A percentile compares a stretch with the other conserved stretches of the same genome.
These are phyloP conservation scores for Phyllosticta paracitricarpa DNA, from an alignment of 2,329 filamentous ascomycete genomes.

Conservation along the genomic window DNA sequence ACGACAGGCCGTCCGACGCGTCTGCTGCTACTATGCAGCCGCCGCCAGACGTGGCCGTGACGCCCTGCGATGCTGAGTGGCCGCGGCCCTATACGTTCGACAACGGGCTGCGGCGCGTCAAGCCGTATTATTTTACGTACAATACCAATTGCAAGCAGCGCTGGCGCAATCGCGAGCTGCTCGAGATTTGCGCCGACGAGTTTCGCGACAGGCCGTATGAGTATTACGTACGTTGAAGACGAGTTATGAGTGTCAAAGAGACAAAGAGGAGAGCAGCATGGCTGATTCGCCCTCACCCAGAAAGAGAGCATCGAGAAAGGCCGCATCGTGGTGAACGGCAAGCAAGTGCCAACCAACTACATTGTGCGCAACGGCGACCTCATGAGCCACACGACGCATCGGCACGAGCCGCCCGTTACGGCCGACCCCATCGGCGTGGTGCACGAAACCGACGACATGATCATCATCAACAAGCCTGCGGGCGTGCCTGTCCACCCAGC, in stretches of 20 bases:
- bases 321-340: slow-evolving; percentile 69
- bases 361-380: slow-evolving; percentile 80
- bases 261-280: neutral
- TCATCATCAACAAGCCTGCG: slow-evolving; percentile 94
- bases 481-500: slow-evolving; percentile 93
- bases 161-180: slow-evolving; percentile 71
- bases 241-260: neutral
- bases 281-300: slow-evolving; percentile 10
- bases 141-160: slow-evolving; percentile 91
- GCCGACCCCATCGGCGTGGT: slow-evolving; percentile 69
- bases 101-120: slow-evolving; percentile 70
- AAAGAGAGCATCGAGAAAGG: slow-evolving; percentile 67
- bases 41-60: slow-evolving; percentile 41
- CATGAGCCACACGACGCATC: slow-evolving; percentile 86
- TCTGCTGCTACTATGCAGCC: slow-evolving; percentile 27
- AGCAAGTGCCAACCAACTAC: slow-evolving; percentile 56
- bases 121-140: slow-evolving; percentile 87
- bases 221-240: slow-evolving; percentile 59
- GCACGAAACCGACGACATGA: slow-evolving; percentile 84
- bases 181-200: slow-evolving; percentile 84
- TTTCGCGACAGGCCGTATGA: slow-evolving; percentile 78
- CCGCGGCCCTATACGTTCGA: slow-evolving; percentile 72
- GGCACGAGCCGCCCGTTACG: slow-evolving; percentile 90
- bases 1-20: slow-evolving; percentile 17
- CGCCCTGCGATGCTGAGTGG: slow-evolving; percentile 49